phyloP scores from a whole-genome alignment of 2,329 filamentous ascomycete species.

The Bipolaris gigantea region DNA sequence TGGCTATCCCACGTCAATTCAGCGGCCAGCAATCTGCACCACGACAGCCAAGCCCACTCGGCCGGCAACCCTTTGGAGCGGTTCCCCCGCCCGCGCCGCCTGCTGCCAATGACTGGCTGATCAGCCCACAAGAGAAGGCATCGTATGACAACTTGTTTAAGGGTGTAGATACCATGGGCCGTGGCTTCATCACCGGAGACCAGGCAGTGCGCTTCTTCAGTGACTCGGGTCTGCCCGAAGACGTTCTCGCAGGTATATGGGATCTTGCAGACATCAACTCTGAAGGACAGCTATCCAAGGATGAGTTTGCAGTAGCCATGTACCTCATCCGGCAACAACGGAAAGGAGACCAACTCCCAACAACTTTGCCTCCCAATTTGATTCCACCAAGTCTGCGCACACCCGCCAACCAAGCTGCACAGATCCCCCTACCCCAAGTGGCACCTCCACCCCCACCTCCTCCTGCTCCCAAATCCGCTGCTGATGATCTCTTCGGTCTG shows the following conservation, averaged over 20 bases:
- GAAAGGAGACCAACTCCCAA: constrained; percentile 69
- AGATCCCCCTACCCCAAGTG: constrained; percentile 50
- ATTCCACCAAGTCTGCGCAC: constrained; percentile 82
- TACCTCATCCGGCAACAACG: constrained; percentile 91
- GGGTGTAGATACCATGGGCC: constrained; percentile 76
- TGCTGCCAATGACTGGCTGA: constrained; percentile 73
- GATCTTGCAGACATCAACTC: constrained; percentile 94
- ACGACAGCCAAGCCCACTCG: constrained; percentile 63
- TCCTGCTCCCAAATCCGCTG: constrained; percentile 67
- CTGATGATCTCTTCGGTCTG: constrained; percentile 92
- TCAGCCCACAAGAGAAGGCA: constrained; percentile 79
- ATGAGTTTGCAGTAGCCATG: constrained; percentile 98
- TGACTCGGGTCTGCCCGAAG: constrained; percentile 86
- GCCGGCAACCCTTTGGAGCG: constrained; percentile 54
- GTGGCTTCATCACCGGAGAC: constrained; percentile 87
- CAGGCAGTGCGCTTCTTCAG: constrained; percentile 94
- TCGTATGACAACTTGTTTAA: constrained; percentile 87
- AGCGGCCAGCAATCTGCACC: constrained; percentile 60
- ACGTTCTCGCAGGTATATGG: constrained; percentile 92
- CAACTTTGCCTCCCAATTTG: constrained; percentile 75
- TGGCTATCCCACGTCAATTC: constrained; percentile 79
- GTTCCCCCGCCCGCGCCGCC: constrained; percentile 55
- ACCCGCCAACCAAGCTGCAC: constrained; percentile 52
- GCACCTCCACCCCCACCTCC: constrained; percentile 41
- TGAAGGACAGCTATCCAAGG: constrained; percentile 78